Percentiles rank a stretch among this genome's conserved stretches.
phyloP scores from a whole-genome alignment of 495 filamentous ascomycete genomes.

The Talaromyces nanjingensis region DNA sequence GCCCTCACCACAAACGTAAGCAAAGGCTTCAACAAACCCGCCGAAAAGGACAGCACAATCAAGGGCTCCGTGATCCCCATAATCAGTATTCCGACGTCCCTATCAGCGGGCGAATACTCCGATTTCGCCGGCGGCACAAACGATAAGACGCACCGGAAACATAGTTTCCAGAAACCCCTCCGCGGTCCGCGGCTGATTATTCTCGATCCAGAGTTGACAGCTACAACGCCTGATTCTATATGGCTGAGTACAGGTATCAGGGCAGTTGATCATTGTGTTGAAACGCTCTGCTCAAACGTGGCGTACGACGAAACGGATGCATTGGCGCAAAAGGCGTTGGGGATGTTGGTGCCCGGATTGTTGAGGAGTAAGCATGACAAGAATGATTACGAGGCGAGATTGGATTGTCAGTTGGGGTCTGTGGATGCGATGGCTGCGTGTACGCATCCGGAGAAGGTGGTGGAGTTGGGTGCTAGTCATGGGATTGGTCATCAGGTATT shows the following conservation, averaged over 20 bases:
- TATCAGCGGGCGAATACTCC: constrained; percentile 59
- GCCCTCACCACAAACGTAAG: constrained; percentile 23
- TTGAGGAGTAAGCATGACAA: constrained; percentile 40
- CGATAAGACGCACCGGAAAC: constrained; percentile 44
- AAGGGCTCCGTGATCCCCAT: constrained; percentile 40
- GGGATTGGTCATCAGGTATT: constrained; percentile 58
- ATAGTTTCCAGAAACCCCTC: constrained; percentile 38
- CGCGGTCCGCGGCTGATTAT: constrained; percentile 49
- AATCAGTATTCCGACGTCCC: constrained; percentile 55
- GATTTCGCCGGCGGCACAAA: constrained; percentile 51
- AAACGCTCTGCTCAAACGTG: constrained; percentile 41
- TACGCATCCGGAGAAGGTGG: constrained; percentile 23
- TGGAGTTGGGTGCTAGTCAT: constrained; percentile 53
- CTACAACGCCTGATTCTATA: constrained; percentile 48
- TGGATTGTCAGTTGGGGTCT: constrained; percentile 47
- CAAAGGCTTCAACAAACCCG: background rate
- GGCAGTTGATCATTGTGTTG: constrained; percentile 60
- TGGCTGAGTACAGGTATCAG: constrained; percentile 59
- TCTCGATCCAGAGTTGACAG: constrained; percentile 48
- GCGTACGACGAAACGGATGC: constrained; percentile 29
- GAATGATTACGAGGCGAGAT: constrained; percentile 38
- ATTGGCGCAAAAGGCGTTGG: constrained; percentile 36
- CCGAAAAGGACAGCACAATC: constrained; percentile 28
- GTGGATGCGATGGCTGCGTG: constrained; percentile 49
- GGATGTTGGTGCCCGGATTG: constrained; percentile 43